Base-by-base conservation (phyloP, 495 filamentous ascomycete genomes). In the Xanthoparmelia taractica region DNA sequence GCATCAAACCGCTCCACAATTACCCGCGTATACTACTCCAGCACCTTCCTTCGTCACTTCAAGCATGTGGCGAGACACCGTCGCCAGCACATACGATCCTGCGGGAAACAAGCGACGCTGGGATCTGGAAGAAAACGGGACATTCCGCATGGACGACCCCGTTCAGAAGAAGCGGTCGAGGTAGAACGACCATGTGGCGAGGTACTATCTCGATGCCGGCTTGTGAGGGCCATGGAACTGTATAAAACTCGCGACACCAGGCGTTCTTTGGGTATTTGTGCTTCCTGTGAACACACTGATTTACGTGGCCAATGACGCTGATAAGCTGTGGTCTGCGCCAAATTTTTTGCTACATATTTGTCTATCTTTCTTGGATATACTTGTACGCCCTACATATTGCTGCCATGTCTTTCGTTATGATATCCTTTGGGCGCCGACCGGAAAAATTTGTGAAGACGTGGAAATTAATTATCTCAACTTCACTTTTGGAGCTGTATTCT, bases 51-150 rank as follows among this genome's bases (percentile, higher is more conserved):
- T 95, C 66, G 90, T 98, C 62, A 96, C 90, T 17, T 91, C 94
- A 15, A 87, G 87, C 64, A 96, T 96, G 84, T 98, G 94, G 94
- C 92, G 96, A 73, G 89, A 96, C 69, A 91, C 86, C 52, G 92
- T 98, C 67, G 92, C 95, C 18, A 91, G 85, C 69, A 90, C 93
- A 2, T 96, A 88, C 74, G 89, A 92, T 65, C 77, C 79, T 54
- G 85, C 85, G 59, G 85, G 86, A 6, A 70, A 90, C 37, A 96
- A 95, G 73, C 79, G 91, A 45, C 77, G 86, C 34, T 93, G 89
- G 89, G 85, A 87, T 8, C 4, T 54, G 66, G 27, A 55, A 31
- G 61, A 64, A 23, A 45, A 31, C 18, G 61, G 57, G 8, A 31
- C 56, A n/a, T 65, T 59, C 27, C 57, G 47, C 20, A 33, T 69